Base-by-base conservation (phyloP, 768 basidiomycete genomes). In the Krasilnikovozyma curviuscula region DNA sequence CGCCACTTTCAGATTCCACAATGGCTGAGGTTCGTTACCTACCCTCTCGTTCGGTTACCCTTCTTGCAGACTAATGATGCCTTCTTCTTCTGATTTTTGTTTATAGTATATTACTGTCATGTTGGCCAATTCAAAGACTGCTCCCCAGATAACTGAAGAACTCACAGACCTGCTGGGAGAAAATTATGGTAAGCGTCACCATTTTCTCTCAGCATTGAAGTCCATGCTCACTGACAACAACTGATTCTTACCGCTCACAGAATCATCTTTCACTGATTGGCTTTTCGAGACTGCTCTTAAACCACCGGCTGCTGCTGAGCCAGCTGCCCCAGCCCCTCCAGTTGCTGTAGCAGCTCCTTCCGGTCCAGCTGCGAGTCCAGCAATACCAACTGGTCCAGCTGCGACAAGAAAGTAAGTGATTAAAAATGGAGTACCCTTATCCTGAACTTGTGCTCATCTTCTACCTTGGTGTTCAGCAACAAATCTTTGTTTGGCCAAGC, bases 71-170 rank as follows among this genome's bases (percentile, higher is more conserved):
- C n/a, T n/a, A n/a, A n/a, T n/a, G n/a, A n/a, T n/a, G n/a, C n/a
- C n/a, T 24, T 19, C 13, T 13, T 18, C 32, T 4, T 31, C 27
- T 24, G 19, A 21, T 9, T 32, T 14, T 8, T 13, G 18, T 21
- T 16, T 27, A 5, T 19, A 89, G 64, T 89, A 85, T 59, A 84
- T 88, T 49, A 84, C 82, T 18, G 89, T 89, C 50, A 86, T 89
- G 85, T 74, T 89, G 40, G 85, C 86, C 55, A 89, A 89, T 61
- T 81, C 82, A 65, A 89, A 88, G 69, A 78, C 49, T 7, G 40
- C 54, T 81, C 85, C 73, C 40, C 83, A 86, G 72, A 84, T 91
- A 64, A 81, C 79, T n/a, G 66, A 70, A 27, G 86, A 89, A 65
- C 71, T 89, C 40, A 78, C 81, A 66, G 86, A 88, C 59, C 68